phyloP scores from a whole-genome alignment of 2,329 filamentous ascomycete species.

The Periconia digitata region DNA sequence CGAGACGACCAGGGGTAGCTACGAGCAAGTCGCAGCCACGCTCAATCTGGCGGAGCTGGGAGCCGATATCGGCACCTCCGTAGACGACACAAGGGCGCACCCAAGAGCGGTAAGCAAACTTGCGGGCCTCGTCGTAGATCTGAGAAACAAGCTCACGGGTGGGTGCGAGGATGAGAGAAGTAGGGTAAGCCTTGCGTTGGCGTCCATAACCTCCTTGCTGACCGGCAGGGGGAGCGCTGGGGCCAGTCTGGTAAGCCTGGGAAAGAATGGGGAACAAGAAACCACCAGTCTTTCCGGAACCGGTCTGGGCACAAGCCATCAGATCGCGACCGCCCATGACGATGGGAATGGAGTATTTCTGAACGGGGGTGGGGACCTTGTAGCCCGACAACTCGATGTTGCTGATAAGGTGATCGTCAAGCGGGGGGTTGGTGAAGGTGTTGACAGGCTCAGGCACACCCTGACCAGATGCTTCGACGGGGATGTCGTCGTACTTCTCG shows the following conservation, averaged over 20 bases:
- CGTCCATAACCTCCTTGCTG: conserved; percentile 75
- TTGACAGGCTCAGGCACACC: conserved; percentile 91
- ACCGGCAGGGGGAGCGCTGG: conserved; percentile 66
- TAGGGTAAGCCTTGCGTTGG: conserved; percentile 97
- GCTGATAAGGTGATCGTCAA: conserved; percentile 87
- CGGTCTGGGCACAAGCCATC: conserved; percentile 99
- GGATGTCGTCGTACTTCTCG: conserved; percentile 99
- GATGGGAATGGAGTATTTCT: conserved; percentile 99
- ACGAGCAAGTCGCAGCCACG: conserved; percentile 95
- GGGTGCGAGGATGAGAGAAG: conserved; percentile 90
- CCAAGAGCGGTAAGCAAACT: conserved; percentile 99
- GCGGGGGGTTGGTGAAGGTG: conserved; percentile 88
- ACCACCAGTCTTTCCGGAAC: conserved; percentile 99
- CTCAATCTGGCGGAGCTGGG: conserved; percentile 97
- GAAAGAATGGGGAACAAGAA: conserved; percentile 99
- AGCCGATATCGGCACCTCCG: conserved; percentile 97
- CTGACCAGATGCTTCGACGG: conserved; percentile 92
- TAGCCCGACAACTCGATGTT: conserved; percentile 96
- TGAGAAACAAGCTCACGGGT: conserved; percentile 98
- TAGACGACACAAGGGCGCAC: conserved; percentile 98
- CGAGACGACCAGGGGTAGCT: conserved; percentile 93
- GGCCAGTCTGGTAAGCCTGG: conserved; percentile 91
- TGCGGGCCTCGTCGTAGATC: conserved; percentile 96
- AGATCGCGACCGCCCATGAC: conserved; percentile 97
- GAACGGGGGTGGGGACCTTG: conserved; percentile 93